These are phyloP conservation scores for Saturnispora galanensis DNA, from an alignment of 805 yeast species.

Conservation along the genomic window DNA sequence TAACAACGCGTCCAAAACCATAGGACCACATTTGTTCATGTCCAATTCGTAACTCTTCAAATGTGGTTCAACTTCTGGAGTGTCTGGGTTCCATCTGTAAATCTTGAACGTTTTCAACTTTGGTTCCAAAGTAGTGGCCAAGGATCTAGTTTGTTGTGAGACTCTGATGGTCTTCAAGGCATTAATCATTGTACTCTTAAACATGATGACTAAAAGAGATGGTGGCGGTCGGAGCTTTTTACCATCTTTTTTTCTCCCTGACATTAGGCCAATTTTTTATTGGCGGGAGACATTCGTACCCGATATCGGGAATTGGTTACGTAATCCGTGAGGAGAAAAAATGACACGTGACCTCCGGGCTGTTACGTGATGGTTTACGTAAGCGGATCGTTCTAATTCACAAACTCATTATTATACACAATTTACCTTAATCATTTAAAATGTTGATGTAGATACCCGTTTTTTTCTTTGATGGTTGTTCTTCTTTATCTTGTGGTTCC, in stretches of 20 bases:
- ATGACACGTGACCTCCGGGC: background rate
- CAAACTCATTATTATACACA: too few relatives aligned
- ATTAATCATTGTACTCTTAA: too few relatives aligned
- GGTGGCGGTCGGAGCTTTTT: too few relatives aligned
- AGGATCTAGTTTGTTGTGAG: constrained; percentile 16
- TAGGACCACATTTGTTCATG: constrained; percentile 90
- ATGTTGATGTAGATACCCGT: background rate
- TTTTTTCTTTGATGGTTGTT: background rate
- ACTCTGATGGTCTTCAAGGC: background rate
- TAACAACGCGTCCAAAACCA: constrained; percentile 90
- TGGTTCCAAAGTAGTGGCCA: constrained; percentile 50
- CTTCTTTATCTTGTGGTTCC: background rate
- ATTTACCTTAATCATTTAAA: too few relatives aligned
- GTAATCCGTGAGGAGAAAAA: too few relatives aligned
- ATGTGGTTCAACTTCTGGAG: constrained; percentile 84
- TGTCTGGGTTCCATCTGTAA: constrained; percentile 98
- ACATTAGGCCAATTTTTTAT: too few relatives aligned
- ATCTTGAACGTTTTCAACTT: constrained; percentile 78
- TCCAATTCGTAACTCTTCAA: constrained; percentile 79
- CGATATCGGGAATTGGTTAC: too few relatives aligned
- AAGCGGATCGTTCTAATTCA: too few relatives aligned
- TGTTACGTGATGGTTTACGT: background rate
- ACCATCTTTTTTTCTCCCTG: too few relatives aligned
- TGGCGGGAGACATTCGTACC: too few relatives aligned
- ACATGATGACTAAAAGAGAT: too few relatives aligned